phyloP scores from a whole-genome alignment of 495 filamentous ascomycete species.

The Penicillium pancosmium region DNA sequence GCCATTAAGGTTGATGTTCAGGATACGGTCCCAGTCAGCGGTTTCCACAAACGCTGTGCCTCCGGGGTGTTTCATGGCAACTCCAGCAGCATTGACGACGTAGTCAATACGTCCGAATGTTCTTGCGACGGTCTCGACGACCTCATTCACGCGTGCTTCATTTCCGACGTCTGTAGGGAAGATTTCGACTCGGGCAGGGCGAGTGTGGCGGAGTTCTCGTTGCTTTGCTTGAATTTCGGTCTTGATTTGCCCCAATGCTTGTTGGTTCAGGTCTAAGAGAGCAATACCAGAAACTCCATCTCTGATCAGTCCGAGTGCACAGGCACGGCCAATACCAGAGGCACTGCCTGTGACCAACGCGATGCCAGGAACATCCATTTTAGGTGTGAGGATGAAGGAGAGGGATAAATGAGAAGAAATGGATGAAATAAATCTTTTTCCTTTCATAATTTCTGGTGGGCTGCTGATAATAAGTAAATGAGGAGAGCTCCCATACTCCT shows the following conservation, averaged over 20 bases:
- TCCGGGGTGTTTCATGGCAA: conserved; percentile 37
- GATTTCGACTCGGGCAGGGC: conserved; percentile 15
- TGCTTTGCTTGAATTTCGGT: not conserved
- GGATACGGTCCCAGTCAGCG: conserved; percentile 42
- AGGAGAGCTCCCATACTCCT: not conserved
- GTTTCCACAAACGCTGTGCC: conserved; percentile 33
- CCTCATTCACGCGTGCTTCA: conserved; percentile 34
- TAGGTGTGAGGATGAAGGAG: not conserved
- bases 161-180: conserved; percentile 34
- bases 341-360: conserved; percentile 29
- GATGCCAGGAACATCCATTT: conserved; percentile 27
- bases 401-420: not conserved
- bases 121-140: conserved; percentile 26
- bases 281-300: conserved; percentile 26
- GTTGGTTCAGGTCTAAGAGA: conserved; percentile 20
- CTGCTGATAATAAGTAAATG: conserved; percentile 1
- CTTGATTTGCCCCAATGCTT: conserved; percentile 21
- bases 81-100: conserved; percentile 44
- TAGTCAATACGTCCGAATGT: conserved; percentile 50
- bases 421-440: not conserved
- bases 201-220: not conserved
- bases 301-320: conserved; percentile 19
- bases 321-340: conserved; percentile 28
- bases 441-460: not conserved
- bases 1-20: conserved; percentile 45